Evolutionary conservation across 192 early-diverging fungal genomes (phyloP).

Genomic region (Cladochytrium replicatum): DNA sequence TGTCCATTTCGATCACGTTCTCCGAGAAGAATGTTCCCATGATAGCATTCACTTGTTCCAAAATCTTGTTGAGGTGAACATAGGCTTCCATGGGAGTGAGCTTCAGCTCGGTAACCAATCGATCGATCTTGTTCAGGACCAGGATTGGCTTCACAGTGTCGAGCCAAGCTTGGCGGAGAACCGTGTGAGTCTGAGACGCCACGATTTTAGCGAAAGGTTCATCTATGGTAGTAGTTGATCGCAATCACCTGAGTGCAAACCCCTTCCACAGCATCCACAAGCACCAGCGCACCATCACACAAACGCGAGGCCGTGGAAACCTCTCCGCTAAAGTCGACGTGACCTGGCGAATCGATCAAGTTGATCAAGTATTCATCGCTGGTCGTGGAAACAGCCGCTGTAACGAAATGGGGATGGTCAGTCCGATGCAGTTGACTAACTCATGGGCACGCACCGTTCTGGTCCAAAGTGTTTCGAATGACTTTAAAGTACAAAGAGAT

Average conservation of each 20-base stretch:
- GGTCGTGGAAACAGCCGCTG: not conserved
- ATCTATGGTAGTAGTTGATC: not conserved
- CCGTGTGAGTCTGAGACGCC: slow-evolving; percentile 71
- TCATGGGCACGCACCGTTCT: not conserved
- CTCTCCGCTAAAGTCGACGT: slow-evolving; percentile 96
- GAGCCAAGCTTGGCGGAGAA: slow-evolving; percentile 86
- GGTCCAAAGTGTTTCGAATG: slow-evolving; percentile 33
- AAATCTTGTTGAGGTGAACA: slow-evolving; percentile 80
- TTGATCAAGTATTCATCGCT: slow-evolving; percentile 81
- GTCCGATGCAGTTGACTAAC: not conserved
- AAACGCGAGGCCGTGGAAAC: slow-evolving; percentile 98
- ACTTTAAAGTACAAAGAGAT: slow-evolving; percentile 90
- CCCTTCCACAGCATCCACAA: slow-evolving; percentile 97
- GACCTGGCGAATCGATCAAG: slow-evolving; percentile 96
- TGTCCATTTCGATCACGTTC: slow-evolving; percentile 71
- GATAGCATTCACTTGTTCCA: slow-evolving; percentile 96
- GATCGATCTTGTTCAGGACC: slow-evolving; percentile 97
- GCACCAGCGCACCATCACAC: slow-evolving; percentile 88
- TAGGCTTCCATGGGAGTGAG: slow-evolving; percentile 89
- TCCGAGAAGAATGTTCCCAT: slow-evolving; percentile 89
- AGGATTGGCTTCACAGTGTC: slow-evolving; percentile 88
- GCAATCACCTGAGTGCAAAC: slow-evolving; percentile 84
- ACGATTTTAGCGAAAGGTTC: not conserved
- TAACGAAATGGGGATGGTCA: not conserved
- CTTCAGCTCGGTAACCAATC: slow-evolving; percentile 86